Evolutionary conservation across 1,284 basidiomycete genomes (phyloP).

Genomic region (Psilocybe mexicana): DNA sequence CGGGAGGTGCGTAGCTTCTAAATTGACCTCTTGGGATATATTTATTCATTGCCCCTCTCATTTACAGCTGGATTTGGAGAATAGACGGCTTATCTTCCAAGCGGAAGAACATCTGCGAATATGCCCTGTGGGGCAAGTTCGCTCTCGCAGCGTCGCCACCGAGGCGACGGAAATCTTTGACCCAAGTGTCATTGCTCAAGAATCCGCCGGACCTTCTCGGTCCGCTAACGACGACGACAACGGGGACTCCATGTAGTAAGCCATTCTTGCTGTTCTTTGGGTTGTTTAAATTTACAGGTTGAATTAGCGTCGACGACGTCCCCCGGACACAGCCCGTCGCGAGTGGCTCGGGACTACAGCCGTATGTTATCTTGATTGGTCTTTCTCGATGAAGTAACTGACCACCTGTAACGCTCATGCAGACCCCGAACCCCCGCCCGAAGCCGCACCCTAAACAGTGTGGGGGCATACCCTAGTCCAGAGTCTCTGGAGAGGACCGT

Average conservation of each 20-base stretch:
- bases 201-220: background rate
- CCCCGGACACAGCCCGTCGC: background rate
- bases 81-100: background rate
- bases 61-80: constrained; percentile 6
- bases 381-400: background rate
- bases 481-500: constrained; percentile 13
- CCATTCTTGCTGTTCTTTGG: background rate
- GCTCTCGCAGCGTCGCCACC: background rate
- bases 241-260: constrained; percentile 18
- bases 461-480: constrained; percentile 20
- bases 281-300: background rate
- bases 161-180: background rate
- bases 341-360: background rate
- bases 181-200: background rate
- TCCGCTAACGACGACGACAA: background rate
- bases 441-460: constrained; percentile 6
- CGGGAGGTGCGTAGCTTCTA: background rate
- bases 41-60: background rate
- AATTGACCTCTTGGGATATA: background rate
- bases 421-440: constrained; percentile 15
- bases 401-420: background rate
- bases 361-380: background rate
- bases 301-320: constrained; percentile 9
- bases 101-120: background rate
- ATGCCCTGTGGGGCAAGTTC: background rate